Base-by-base conservation (phyloP, 164 flowering plant species). In the Umbilicus rupestris region DNA sequence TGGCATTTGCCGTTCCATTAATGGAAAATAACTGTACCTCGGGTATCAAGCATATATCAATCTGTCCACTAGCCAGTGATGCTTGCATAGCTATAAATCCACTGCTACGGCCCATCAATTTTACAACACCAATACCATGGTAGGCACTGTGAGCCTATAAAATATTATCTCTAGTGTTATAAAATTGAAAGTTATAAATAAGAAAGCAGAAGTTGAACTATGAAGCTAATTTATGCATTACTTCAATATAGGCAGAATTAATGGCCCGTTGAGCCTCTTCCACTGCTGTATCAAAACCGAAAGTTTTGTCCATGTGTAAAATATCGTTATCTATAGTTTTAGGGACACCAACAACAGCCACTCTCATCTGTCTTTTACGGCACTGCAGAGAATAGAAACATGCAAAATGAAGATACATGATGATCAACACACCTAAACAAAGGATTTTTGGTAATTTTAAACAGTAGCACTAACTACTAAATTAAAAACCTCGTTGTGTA, bases 51-150 rank as follows among this genome's bases (percentile, higher is more conserved):
- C 96, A 92, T 39, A 92, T 75, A 75, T 92, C 98, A 74, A 92
- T 77, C 77, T 92, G 96, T 59, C 98, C 96, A 80, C 96, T 92
- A 30, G 96, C 85, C 62, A 90, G 79, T 57, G 98, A 82, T 58
- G 96, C 96, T 60, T 90, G 93, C 98, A 92, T 92, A 45, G 96
- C 92, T 73, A 92, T 90, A 73, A 81, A 92, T 59, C 98, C 98
- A 81, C 96, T 92, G 79, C 84, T 84, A 64, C 96, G 86, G 31
- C 98, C 98, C 96, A 92, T 92, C 81, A 92, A 67, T 80, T 92
- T 92, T 44, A 92, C 98, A 63, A 92, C 41, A 39, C 96, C 98
- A 72, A 92, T 75, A 7, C 96, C 98, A 78, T 80, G 98, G 72
- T 88, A 92, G 67, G 98, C 98, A 82, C 98, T 90, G 62, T 86